These are phyloP conservation scores for Solanum rostratum DNA, from an alignment of 257 asterid genomes.

Conservation along the genomic window DNA sequence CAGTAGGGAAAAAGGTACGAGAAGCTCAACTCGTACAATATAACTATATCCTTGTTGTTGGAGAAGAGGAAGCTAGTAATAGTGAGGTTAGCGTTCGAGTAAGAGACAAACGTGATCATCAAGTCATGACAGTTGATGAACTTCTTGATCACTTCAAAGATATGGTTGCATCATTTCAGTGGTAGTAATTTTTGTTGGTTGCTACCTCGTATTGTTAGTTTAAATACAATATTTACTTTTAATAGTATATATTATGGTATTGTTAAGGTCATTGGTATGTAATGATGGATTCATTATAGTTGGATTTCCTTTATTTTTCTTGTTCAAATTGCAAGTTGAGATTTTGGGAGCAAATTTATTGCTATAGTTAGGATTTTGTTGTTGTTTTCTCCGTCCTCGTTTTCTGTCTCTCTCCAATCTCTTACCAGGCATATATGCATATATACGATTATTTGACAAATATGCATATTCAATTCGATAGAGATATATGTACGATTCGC, in stretches of 20 bases:
- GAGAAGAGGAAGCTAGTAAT: slow-evolving; percentile 72
- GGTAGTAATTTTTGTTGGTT: neutral
- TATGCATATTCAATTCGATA: no score
- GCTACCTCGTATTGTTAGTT: no score
- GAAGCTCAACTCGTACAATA: slow-evolving; percentile 87
- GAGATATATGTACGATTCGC: no score
- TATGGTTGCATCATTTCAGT: slow-evolving; percentile 46
- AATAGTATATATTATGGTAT: neutral
- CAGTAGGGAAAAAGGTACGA: slow-evolving; percentile 79
- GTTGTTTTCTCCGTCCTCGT: no score
- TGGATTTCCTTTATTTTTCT: no score
- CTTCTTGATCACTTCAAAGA: slow-evolving; percentile 48
- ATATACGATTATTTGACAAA: no score
- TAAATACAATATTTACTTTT: neutral
- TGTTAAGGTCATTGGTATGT: neutral
- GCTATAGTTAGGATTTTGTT: no score
- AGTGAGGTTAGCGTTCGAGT: slow-evolving; percentile 80
- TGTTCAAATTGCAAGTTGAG: no score
- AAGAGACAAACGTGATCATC: slow-evolving; percentile 40
- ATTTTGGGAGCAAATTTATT: no score
- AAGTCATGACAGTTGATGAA: slow-evolving; percentile 40
- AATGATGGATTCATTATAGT: neutral
- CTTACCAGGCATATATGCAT: no score
- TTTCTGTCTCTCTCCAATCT: no score
- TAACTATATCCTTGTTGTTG: slow-evolving; percentile 87